phyloP scores from a whole-genome alignment of 1,284 basidiomycete species.

The Macrocystidia cucumis region DNA sequence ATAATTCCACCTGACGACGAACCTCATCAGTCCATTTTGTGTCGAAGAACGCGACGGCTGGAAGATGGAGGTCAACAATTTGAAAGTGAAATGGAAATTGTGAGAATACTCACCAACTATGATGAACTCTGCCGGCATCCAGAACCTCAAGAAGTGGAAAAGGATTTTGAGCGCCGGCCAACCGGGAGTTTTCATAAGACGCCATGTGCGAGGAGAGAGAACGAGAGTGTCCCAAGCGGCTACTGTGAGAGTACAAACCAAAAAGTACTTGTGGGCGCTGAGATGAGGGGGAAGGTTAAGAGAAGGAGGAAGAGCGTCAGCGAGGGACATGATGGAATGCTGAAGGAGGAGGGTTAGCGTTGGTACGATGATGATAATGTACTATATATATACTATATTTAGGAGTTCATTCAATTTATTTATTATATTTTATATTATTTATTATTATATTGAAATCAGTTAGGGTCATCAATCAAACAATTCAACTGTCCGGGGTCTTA shows the following conservation, averaged over 20 bases:
- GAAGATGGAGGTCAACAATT: neutral
- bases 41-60: constrained; percentile 77
- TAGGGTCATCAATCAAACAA: neutral
- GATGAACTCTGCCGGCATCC: constrained; percentile 72
- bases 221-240: constrained; percentile 83
- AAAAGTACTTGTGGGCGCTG: constrained; percentile 78
- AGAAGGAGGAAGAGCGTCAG: constrained; percentile 37
- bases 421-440: constrained; percentile 1
- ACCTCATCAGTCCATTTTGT: constrained; percentile 54
- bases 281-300: constrained; percentile 68
- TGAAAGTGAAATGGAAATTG: constrained; percentile 7
- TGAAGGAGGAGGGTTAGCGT: constrained; percentile 6
- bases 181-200: constrained; percentile 54
- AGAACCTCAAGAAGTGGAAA: constrained; percentile 63
- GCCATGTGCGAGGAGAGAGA: constrained; percentile 68
- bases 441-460: neutral
- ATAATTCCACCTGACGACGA: constrained; percentile 17
- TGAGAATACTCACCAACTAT: constrained; percentile 48
- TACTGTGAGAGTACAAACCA: constrained; percentile 78
- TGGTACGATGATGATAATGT: constrained; percentile 4
- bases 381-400: too few relatives aligned
- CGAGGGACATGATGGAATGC: constrained; percentile 21
- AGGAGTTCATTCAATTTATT: constrained; percentile 2
- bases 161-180: constrained; percentile 74
- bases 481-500: constrained; percentile 1